phyloP scores from a whole-genome alignment of 352 stramenopile species.

The Phytopythium mirpurense region DNA sequence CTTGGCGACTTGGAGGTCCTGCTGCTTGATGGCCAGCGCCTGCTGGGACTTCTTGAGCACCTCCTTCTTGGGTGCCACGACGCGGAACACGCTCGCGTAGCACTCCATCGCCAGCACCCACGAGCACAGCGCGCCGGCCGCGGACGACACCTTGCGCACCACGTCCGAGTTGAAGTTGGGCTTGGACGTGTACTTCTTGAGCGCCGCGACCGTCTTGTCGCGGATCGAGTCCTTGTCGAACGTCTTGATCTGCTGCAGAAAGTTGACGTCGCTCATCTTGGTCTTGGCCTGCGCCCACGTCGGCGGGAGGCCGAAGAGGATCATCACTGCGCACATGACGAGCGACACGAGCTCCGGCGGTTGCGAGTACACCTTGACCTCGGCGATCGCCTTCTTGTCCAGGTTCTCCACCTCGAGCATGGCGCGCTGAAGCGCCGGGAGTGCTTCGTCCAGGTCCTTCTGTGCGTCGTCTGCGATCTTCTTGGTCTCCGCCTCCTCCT shows the following conservation, averaged over 20 bases:
- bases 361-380: conserved; percentile 95
- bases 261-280: conserved; percentile 92
- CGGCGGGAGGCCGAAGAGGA: conserved; percentile 91
- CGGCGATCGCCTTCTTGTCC: conserved; percentile 93
- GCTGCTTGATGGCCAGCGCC: conserved; percentile 83
- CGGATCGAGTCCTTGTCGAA: conserved; percentile 97
- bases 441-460: conserved; percentile 92
- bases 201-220: conserved; percentile 90
- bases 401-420: conserved; percentile 94
- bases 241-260: conserved; percentile 91
- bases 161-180: conserved; percentile 84
- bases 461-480: conserved; percentile 94
- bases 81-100: conserved; percentile 84
- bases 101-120: conserved; percentile 92
- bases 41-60: conserved; percentile 85
- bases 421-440: conserved; percentile 90
- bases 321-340: conserved; percentile 95
- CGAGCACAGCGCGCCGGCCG: conserved; percentile 85
- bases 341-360: conserved; percentile 90
- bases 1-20: conserved; percentile 82
- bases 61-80: conserved; percentile 89
- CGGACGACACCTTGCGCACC: conserved; percentile 86
- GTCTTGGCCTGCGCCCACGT: conserved; percentile 93
- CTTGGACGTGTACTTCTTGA: conserved; percentile 93
- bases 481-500: conserved; percentile 91